These are phyloP conservation scores for Zymoseptoria passerinii DNA, from an alignment of 2,329 filamentous ascomycete species.

Conservation along the genomic window DNA sequence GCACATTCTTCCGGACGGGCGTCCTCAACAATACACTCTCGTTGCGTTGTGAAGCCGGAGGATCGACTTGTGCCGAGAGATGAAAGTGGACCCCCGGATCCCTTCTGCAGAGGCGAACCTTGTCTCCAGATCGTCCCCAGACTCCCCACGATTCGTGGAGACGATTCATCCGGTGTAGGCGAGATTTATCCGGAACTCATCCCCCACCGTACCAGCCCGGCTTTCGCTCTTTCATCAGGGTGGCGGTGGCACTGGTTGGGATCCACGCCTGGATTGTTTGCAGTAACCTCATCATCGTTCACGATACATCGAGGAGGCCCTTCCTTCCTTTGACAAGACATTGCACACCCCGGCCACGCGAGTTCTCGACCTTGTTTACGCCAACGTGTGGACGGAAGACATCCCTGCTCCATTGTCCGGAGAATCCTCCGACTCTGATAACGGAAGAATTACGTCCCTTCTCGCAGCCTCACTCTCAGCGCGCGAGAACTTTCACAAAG, in stretches of 20 bases:
- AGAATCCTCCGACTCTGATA: neutral
- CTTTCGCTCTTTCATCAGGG: neutral
- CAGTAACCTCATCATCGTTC: neutral
- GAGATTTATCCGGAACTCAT: neutral
- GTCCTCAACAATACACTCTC: neutral
- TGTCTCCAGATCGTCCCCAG: neutral
- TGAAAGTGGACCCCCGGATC: neutral
- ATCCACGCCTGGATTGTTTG: neutral
- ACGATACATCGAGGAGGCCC: neutral
- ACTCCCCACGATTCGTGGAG: neutral
- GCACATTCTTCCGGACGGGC: neutral
- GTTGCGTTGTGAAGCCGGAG: neutral
- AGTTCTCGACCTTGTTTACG: neutral
- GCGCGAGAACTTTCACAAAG: neutral
- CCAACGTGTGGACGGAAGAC: neutral
- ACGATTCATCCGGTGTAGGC: neutral
- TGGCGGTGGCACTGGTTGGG: neutral
- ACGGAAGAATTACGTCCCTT: neutral
- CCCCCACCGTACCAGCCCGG: too few relatives aligned
- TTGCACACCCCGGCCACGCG: neutral
- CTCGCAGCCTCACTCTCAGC: neutral
- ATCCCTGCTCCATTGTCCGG: neutral
- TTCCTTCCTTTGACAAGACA: neutral
- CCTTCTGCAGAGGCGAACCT: neutral
- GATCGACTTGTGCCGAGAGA: neutral